Evolutionary conservation across 495 filamentous ascomycete genomes (phyloP).

Genomic region (Acidomyces sp.): DNA sequence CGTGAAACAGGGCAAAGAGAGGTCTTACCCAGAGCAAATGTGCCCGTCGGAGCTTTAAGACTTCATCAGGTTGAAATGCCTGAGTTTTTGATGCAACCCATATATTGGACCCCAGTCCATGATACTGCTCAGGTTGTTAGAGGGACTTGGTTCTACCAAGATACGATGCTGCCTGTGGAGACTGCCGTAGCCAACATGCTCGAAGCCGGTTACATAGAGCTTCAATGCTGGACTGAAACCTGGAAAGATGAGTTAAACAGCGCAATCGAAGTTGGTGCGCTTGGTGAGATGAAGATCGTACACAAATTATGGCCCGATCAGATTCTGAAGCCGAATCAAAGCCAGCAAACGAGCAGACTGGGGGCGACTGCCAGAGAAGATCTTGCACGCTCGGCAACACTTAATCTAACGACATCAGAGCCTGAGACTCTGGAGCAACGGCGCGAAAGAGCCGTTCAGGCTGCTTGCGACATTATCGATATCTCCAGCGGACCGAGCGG

Average conservation of each 20-base stretch:
- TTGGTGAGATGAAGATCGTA: slow-evolving; percentile 80
- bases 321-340: slow-evolving; percentile 30
- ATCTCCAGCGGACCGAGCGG: slow-evolving; percentile 28
- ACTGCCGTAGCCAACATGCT: slow-evolving; percentile 81
- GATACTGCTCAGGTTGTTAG: slow-evolving; percentile 72
- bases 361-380: slow-evolving; percentile 7
- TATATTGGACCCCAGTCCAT: slow-evolving; percentile 95
- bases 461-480: slow-evolving; percentile 29
- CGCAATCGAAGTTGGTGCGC: slow-evolving; percentile 77
- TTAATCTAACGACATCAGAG: slow-evolving; percentile 7
- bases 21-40: slow-evolving; percentile 21
- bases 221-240: slow-evolving; percentile 81
- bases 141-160: slow-evolving; percentile 94
- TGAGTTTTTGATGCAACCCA: slow-evolving; percentile 62
- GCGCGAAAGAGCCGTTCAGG: slow-evolving; percentile 23
- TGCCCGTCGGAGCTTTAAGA: slow-evolving; percentile 31
- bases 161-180: slow-evolving; percentile 84
- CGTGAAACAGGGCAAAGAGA: slow-evolving; percentile 1
- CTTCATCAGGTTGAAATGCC: slow-evolving; percentile 33
- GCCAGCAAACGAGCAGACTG: slow-evolving; percentile 22
- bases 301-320: slow-evolving; percentile 66
- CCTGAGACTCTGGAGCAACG: slow-evolving; percentile 25
- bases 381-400: slow-evolving; percentile 11
- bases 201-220: slow-evolving; percentile 72
- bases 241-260: slow-evolving; percentile 88